Evolutionary conservation across 2,329 filamentous ascomycete species (phyloP), one percentile per base, ranked within the genome.

Genomic region (Colletotrichum sp.): DNA sequence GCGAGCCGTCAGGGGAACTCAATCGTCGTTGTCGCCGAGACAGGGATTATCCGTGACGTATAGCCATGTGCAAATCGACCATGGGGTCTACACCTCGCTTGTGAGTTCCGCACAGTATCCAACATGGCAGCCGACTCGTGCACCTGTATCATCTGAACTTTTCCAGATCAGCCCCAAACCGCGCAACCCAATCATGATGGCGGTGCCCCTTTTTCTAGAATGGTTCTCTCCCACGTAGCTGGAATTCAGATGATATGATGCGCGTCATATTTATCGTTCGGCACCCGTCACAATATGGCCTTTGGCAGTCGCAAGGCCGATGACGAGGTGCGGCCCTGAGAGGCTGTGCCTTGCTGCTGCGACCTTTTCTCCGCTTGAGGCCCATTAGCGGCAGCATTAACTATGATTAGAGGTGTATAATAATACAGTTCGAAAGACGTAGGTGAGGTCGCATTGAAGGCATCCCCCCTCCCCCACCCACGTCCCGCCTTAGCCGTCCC

Each of bases 121-220:
- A 10, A 28, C 43, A 18, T 12, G 58, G 28, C 55, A 34, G 28
- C 39, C 64, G 34, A 73, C 70, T 75, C 70, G 73, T 43, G 64
- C 32, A 18, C n/a, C 55, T 64, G 64, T 67, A 60, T 75, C 69
- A 73, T 72, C 69, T 68, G 69, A 73, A 68, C 62, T 43, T 27
- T 62, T 55, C 18, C 62, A 27, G 25, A n/a, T 75, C 56, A 69
- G 67, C 56, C 36, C 72, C 64, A 64, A 72, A 48, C 62, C 18
- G 39, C 55, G 30, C 62, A 58, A 64, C 56, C 69, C 43, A 48
- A 75, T 48, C 39, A 68, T n/a, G 28, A 30, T 32, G 32, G 25
- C 30, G 25, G 32, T 27, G 43, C 43, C 64, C 43, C 62, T 58
- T 67, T 60, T 66, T 60, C 73, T 55, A 65, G 58, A 65, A 68